Evolutionary conservation across 140 eudicot species (phyloP).

Genomic region (Stevia rebaudiana): DNA sequence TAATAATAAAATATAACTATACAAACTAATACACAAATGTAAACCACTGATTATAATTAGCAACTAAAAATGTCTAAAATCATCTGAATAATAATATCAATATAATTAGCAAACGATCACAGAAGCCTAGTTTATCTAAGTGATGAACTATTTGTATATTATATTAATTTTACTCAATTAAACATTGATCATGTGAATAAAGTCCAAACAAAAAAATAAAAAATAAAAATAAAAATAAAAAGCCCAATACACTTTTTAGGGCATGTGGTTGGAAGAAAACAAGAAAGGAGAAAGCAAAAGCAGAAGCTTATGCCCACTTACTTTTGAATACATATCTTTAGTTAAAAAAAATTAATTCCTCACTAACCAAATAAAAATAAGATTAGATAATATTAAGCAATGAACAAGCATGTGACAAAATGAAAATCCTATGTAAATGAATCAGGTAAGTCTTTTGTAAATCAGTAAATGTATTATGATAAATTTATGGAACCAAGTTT

Average conservation of each 20-base stretch:
- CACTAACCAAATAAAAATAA: neutral
- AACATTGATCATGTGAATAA: neutral
- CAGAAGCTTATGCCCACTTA: neutral
- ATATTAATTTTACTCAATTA: neutral
- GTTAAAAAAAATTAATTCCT: conserved; percentile 1
- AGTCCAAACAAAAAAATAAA: neutral
- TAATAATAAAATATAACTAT: neutral
- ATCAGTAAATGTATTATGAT: neutral
- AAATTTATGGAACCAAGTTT: neutral
- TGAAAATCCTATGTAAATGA: neutral
- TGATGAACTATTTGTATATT: neutral
- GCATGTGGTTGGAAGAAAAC: neutral
- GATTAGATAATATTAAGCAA: neutral
- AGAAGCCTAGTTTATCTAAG: neutral
- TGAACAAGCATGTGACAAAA: neutral
- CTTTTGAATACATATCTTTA: neutral
- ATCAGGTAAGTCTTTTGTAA: neutral
- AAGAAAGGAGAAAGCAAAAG: neutral
- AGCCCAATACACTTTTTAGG: neutral
- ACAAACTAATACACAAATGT: too few relatives aligned
- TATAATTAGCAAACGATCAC: neutral
- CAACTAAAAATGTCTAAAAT: neutral
- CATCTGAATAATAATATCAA: neutral
- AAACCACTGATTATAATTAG: too few relatives aligned
- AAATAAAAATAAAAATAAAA: neutral